Conservation (phyloP, 2,329 filamentous ascomycete genomes). For the Aureobasidium sp. region DNA sequence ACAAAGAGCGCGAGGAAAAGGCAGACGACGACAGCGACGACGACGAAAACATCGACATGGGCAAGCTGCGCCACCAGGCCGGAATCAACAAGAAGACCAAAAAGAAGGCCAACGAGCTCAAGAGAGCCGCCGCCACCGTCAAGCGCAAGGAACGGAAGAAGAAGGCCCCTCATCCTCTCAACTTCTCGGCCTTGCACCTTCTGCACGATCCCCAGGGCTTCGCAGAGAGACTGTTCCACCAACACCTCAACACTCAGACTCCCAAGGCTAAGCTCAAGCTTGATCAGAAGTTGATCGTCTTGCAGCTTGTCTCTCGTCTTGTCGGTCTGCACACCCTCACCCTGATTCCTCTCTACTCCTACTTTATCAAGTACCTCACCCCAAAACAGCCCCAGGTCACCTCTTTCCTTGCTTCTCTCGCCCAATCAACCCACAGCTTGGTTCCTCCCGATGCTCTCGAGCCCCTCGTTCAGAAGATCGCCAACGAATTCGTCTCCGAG, state of each 20-base stretch:
- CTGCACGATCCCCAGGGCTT: conserved; percentile 93
- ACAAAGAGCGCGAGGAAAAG: conserved; percentile 89
- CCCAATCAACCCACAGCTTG: conserved; percentile 82
- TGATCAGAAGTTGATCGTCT: conserved; percentile 80
- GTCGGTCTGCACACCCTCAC: conserved; percentile 91
- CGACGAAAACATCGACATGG: conserved; percentile 68
- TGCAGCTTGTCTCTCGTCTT: conserved; percentile 84
- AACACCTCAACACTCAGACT: conserved; percentile 69
- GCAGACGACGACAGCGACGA: conserved; percentile 79
- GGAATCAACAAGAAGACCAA: conserved; percentile 95
- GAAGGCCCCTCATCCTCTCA: conserved; percentile 75
- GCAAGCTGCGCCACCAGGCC: conserved; percentile 73
- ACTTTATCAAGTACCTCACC: conserved; percentile 85
- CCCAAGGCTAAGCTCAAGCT: conserved; percentile 77
- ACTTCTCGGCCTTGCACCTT: conserved; percentile 92
- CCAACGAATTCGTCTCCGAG: conserved; percentile 97
- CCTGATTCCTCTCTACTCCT: conserved; percentile 85
- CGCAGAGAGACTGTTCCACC: conserved; percentile 80
- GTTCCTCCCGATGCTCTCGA: conserved; percentile 91
- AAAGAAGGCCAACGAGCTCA: conserved; percentile 73
- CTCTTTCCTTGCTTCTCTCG: conserved; percentile 83
- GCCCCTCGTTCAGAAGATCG: conserved; percentile 87
- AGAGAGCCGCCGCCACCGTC: conserved; percentile 73
- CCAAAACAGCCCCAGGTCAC: conserved; percentile 86
- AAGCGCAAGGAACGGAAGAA: conserved; percentile 84